Evolutionary conservation across 148 eudicot species (phyloP), one percentile per base, ranked within the genome.

Genomic region (Limonium bicolor): DNA sequence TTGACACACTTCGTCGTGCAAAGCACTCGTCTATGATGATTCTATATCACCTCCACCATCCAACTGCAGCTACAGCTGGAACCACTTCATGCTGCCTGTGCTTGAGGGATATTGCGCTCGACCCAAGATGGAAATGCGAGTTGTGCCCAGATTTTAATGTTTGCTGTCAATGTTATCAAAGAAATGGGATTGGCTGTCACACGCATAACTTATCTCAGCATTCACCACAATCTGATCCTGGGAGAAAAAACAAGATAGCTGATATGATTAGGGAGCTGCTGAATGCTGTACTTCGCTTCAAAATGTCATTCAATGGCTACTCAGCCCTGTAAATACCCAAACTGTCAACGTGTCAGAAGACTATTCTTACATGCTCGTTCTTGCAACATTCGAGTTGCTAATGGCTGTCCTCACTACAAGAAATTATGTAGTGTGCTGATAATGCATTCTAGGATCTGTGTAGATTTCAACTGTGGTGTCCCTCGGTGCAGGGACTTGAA

Each of bases 1-100:
- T 88, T 54, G 86, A 79, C 51, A 50, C 86, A 4, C 85, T 74
- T 56, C 80, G 83, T 2, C 86, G 78, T 54, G 96, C 94, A 30
- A 88, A 83, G 72, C 82, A 88, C 59, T 74, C 94, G 3, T 82
- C 96, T 33, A 63, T 77, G 86, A 88, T 83, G 96, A 83, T 87
- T 33, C 48, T 87, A 23, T 66, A 87, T 54, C 77, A 87, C 61
- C 76, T 87, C 44, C 76, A 72, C 32, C 63, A 76, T 48, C 55
- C 58, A 24, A 53, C 34, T 17, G 55, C 53, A 34, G 36, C 60
- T 20, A 64, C 11, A 18, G n/a, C 7, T 13, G 60, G 57, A 21
- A 53, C 23, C 16, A 41, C 16, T 33, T n/a, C n/a, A n/a, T 77
- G 76, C 61, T 41, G 69, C 52, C 56, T 72, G 44, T 76, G 80